These are phyloP conservation scores for Turritis glabra DNA, from an alignment of 345 rosid species.

Conservation along the genomic window DNA sequence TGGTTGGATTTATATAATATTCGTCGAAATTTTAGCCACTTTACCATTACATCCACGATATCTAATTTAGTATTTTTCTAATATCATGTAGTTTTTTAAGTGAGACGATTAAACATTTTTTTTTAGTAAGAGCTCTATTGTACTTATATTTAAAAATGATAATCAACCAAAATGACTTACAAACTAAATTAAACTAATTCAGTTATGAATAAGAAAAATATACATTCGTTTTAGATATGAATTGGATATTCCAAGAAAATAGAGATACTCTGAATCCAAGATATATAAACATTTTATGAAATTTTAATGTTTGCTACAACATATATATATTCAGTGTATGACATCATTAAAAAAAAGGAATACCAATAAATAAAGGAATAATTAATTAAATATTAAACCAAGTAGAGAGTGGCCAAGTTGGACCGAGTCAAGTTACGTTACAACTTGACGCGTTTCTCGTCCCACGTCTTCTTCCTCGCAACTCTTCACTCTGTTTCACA, in stretches of 20 bases:
- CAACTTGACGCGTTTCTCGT: conserved; percentile 22
- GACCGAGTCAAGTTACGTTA: conserved; percentile 24
- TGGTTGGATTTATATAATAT: background rate
- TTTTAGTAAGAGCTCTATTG: too few species aligned
- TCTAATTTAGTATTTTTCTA: too few species aligned
- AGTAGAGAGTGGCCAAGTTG: conserved; percentile 12
- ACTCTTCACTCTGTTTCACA: conserved; percentile 2
- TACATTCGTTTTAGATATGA: background rate
- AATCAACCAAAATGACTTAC: too few species aligned
- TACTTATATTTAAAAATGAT: too few species aligned
- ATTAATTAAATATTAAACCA: background rate
- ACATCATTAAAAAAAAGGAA: background rate
- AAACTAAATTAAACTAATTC: too few species aligned
- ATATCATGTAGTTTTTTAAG: too few species aligned
- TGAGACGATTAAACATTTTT: too few species aligned
- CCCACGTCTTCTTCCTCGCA: conserved; percentile 27
- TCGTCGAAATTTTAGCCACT: background rate
- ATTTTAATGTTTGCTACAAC: background rate
- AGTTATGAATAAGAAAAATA: too few species aligned
- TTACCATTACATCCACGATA: too few species aligned
- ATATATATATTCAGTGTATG: background rate
- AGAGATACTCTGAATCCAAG: background rate
- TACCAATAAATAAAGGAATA: background rate
- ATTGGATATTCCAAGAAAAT: background rate
- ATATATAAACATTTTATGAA: too few species aligned